Conservation (phyloP, 148 eudicot genomes). For the Bassia scoparia region DNA sequence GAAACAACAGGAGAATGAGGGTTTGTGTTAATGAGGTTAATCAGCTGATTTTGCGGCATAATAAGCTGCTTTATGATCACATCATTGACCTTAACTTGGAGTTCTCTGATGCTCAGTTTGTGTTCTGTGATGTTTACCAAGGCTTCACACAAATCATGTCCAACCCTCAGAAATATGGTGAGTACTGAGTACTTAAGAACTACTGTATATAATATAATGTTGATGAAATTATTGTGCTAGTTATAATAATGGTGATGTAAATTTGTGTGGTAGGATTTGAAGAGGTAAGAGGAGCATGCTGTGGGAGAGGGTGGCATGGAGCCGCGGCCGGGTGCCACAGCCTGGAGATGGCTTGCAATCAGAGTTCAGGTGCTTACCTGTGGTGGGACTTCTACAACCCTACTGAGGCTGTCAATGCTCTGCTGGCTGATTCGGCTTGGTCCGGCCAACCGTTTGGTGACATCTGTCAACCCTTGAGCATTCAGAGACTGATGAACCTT, state of each 20-base stretch:
- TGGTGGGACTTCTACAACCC: conserved; percentile 80
- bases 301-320: conserved; percentile 50
- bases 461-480: conserved; percentile 45
- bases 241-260: background rate
- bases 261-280: conserved; percentile 19
- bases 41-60: conserved; percentile 41
- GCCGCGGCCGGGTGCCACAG: conserved; percentile 46
- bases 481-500: conserved; percentile 30
- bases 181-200: background rate
- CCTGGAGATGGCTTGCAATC: conserved; percentile 38
- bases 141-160: conserved; percentile 48
- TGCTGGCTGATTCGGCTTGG: conserved; percentile 61
- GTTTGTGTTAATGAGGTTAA: conserved; percentile 50
- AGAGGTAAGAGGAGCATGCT: conserved; percentile 48
- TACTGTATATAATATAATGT: too few species aligned
- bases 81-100: conserved; percentile 39
- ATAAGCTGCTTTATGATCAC: conserved; percentile 38
- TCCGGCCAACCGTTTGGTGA: conserved; percentile 39
- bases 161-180: conserved; percentile 41
- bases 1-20: conserved; percentile 19
- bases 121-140: conserved; percentile 57
- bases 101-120: conserved; percentile 39
- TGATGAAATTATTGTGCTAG: background rate
- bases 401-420: conserved; percentile 39
- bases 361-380: conserved; percentile 28